phyloP scores from a whole-genome alignment of 1,139 yeast species.

The Yamadazyma buinensis region DNA sequence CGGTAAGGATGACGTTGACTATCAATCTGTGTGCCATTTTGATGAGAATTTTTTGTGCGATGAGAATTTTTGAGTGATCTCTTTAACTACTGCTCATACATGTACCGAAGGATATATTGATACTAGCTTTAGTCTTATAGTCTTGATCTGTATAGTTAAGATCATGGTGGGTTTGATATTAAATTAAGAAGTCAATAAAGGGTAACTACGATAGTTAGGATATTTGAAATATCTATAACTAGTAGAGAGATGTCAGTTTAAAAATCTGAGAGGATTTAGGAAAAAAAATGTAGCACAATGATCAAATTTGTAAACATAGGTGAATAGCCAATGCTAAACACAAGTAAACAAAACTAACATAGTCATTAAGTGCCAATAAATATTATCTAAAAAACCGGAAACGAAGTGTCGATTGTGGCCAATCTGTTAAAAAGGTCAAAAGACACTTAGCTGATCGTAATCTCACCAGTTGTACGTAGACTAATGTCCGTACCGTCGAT shows the following conservation, averaged over 20 bases:
- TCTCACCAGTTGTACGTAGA: conserved; percentile 30
- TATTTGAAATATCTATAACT: too few species aligned
- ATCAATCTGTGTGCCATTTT: conserved; percentile 92
- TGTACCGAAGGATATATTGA: too few species aligned
- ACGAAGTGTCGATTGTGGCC: conserved; percentile 70
- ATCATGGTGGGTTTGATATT: too few species aligned
- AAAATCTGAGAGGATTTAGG: too few species aligned
- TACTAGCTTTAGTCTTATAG: too few species aligned
- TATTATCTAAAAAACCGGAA: conserved; percentile 72
- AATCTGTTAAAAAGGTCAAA: conserved; percentile 57
- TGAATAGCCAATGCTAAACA: conserved; percentile 6
- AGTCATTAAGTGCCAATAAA: conserved; percentile 19
- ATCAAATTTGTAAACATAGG: conserved; percentile 26
- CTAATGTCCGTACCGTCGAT: conserved; percentile 32
- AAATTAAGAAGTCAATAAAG: too few species aligned
- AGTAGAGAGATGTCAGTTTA: too few species aligned
- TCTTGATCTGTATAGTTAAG: too few species aligned
- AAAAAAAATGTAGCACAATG: conserved; percentile 44
- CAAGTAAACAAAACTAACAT: conserved; percentile 12
- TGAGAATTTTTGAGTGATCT: too few species aligned
- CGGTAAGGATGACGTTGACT: conserved; percentile 87
- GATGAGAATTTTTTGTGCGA: too few species aligned
- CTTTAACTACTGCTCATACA: too few species aligned
- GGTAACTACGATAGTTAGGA: too few species aligned
- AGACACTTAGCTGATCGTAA: conserved; percentile 47